A percentile compares a stretch with the other conserved stretches of the same genome.
Conservation (phyloP, 495 filamentous ascomycete genomes). For the Paragyromitra xinjiangensis region DNA sequence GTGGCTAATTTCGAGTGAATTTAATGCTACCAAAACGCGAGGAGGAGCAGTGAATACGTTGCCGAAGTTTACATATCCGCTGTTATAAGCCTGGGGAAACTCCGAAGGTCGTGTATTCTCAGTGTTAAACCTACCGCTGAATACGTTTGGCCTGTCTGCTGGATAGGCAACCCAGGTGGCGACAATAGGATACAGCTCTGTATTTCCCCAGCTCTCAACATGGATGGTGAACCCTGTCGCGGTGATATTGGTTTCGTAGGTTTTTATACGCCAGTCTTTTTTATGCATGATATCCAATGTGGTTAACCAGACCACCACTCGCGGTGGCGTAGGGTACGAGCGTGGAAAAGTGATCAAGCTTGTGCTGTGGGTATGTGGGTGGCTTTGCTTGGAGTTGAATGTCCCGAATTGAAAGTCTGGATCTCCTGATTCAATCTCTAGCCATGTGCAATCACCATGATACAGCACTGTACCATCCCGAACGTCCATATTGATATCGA, state of each 20-base stretch:
- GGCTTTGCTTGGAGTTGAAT: background rate
- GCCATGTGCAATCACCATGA: background rate
- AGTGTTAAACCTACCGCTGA: background rate
- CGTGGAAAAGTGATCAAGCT: constrained; percentile 4
- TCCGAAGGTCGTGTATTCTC: background rate
- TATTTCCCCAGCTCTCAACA: constrained; percentile 18
- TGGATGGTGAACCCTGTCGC: constrained; percentile 35
- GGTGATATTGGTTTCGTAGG: constrained; percentile 29
- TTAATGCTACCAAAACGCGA: background rate
- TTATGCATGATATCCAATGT: constrained; percentile 13
- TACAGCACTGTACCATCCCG: background rate
- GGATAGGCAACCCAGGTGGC: constrained; percentile 35
- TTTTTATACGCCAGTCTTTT: constrained; percentile 32
- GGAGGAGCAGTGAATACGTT: background rate
- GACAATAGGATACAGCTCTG: background rate
- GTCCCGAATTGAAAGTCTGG: constrained; percentile 16
- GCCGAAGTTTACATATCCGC: background rate
- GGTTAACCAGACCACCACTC: constrained; percentile 44
- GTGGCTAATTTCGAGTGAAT: background rate
- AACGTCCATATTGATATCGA: background rate
- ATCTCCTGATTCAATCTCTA: background rate
- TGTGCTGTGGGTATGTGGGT: background rate
- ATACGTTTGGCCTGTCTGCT: background rate
- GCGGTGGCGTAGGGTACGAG: constrained; percentile 24
- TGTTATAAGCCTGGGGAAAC: background rate